These are phyloP conservation scores for Hanseniaspora singularis DNA, from an alignment of 805 yeast genomes.

Conservation along the genomic window DNA sequence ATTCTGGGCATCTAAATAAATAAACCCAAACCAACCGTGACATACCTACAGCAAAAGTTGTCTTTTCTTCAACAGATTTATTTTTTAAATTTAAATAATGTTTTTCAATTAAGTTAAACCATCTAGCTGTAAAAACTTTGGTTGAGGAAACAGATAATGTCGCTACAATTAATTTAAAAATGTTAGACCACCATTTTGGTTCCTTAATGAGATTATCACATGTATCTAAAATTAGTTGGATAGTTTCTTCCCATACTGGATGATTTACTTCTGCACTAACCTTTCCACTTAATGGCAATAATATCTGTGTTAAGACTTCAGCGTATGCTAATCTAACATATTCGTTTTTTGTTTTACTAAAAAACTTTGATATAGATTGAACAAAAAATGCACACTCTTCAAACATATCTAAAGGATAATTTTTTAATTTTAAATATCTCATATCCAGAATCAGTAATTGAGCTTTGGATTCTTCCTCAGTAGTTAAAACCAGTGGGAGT, in stretches of 20 bases:
- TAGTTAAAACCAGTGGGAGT: constrained; percentile 43
- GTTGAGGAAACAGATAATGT: constrained; percentile 70
- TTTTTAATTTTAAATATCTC: constrained; percentile 66
- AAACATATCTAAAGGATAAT: constrained; percentile 76
- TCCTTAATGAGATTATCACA: constrained; percentile 35
- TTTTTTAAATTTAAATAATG: constrained; percentile 53
- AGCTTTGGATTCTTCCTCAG: constrained; percentile 47
- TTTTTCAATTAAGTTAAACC: constrained; percentile 60
- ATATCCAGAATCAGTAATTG: constrained; percentile 80
- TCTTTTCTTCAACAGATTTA: constrained; percentile 41
- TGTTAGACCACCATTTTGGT: constrained; percentile 50
- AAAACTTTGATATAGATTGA: constrained; percentile 76
- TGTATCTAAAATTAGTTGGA: constrained; percentile 46
- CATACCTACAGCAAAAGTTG: constrained; percentile 49
- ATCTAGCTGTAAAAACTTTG: constrained; percentile 54
- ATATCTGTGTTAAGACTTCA: constrained; percentile 62
- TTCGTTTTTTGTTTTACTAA: constrained; percentile 50
- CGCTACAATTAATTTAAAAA: constrained; percentile 57
- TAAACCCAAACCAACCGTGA: constrained; percentile 84
- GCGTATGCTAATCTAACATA: constrained; percentile 66
- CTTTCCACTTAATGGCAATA: constrained; percentile 71
- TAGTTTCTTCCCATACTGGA: constrained; percentile 86
- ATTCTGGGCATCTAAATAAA: constrained; percentile 72
- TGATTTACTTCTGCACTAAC: constrained; percentile 91
- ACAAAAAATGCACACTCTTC: constrained; percentile 91